These are phyloP conservation scores for Ostreobium quekettii DNA, from an alignment of 139 green algal species.

Conservation along the genomic window DNA sequence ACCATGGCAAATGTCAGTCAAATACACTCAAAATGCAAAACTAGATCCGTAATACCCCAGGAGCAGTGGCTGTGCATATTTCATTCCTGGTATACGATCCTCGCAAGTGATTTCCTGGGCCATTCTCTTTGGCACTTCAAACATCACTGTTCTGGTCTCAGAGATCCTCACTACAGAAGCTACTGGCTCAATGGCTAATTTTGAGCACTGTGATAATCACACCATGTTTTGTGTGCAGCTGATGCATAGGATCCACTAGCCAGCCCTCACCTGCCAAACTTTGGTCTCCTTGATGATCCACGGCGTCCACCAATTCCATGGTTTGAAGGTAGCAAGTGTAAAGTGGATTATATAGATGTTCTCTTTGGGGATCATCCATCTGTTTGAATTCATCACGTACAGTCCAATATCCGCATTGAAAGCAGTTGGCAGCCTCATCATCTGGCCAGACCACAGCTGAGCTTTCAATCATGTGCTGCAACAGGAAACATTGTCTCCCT, in stretches of 20 bases:
- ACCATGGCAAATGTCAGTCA: no score
- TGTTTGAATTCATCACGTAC: conserved; percentile 51
- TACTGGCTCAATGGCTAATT: not conserved
- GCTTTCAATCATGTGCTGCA: no score
- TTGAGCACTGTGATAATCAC: conserved; percentile 13
- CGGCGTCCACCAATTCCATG: conserved; percentile 60
- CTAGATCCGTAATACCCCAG: no score
- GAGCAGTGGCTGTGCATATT: no score
- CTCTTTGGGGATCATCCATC: conserved; percentile 43
- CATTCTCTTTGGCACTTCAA: not conserved
- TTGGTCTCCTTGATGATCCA: conserved; percentile 45
- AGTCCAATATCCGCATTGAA: conserved; percentile 72
- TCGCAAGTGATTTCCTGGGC: not conserved
- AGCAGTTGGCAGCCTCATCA: conserved; percentile 44
- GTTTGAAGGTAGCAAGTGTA: conserved; percentile 69
- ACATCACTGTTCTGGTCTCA: conserved; percentile 1
- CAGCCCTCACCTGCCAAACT: conserved; percentile 29
- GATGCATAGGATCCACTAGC: not conserved
- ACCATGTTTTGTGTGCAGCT: no score
- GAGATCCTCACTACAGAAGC: not conserved
- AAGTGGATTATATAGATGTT: conserved; percentile 58
- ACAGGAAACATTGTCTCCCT: no score
- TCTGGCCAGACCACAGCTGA: no score
- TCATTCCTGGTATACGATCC: not conserved
- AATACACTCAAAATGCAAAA: no score